These are phyloP conservation scores for Zygosaccharomyces gambellarensis DNA, from an alignment of 805 yeast genomes.

Conservation along the genomic window DNA sequence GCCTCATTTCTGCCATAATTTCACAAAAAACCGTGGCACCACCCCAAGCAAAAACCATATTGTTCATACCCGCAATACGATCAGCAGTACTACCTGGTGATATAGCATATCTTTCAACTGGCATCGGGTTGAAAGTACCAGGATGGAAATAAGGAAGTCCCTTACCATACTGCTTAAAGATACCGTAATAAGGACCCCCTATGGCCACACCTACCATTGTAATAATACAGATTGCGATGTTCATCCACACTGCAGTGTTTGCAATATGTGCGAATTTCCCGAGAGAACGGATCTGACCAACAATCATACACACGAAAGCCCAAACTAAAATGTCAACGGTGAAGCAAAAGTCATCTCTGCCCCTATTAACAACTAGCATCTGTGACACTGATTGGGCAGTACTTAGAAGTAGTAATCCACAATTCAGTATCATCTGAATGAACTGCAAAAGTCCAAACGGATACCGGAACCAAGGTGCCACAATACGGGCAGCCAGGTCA, in stretches of 20 bases:
- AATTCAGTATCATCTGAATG: conserved; percentile 42
- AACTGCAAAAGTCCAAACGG: conserved; percentile 33
- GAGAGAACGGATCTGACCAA: conserved; percentile 40
- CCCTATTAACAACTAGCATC: conserved; percentile 24
- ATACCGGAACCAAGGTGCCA: conserved; percentile 24
- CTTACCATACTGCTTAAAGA: conserved; percentile 19
- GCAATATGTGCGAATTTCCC: conserved; percentile 40
- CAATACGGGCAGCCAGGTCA: conserved; percentile 39
- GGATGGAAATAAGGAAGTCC: conserved; percentile 14
- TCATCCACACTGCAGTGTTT: conserved; percentile 45
- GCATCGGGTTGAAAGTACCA: conserved; percentile 12
- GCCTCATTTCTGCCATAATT: conserved; percentile 45
- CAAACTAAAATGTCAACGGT: conserved; percentile 41
- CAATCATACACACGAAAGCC: conserved; percentile 41
- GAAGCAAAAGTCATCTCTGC: conserved; percentile 36
- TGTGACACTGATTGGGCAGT: conserved; percentile 43
- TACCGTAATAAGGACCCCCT: conserved; percentile 36
- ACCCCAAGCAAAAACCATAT: conserved; percentile 47
- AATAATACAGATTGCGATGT: conserved; percentile 40
- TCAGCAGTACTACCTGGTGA: conserved; percentile 28
- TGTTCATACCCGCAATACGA: conserved; percentile 39
- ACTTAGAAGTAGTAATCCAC: conserved; percentile 39
- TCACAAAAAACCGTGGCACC: conserved; percentile 49
- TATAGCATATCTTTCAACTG: conserved; percentile 24
- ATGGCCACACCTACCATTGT: conserved; percentile 42